A percentile compares a stretch with the other conserved stretches of the same genome.
phyloP scores from a whole-genome alignment of 768 basidiomycete genomes.

The Lenzites betulinus region DNA sequence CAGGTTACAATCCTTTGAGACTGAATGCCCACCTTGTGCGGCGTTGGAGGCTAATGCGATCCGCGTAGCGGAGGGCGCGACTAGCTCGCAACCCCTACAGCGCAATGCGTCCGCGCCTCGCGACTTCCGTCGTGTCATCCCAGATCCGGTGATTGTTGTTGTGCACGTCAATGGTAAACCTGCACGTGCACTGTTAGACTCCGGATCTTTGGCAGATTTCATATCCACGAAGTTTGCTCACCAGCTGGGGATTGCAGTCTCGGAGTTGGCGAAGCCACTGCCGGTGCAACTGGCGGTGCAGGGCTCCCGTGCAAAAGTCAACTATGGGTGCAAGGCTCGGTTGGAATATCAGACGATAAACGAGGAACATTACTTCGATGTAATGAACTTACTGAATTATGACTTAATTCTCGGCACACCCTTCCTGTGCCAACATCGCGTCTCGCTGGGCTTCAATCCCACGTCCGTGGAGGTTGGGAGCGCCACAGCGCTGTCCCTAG shows the following conservation, averaged over 20 bases:
- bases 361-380: slow-evolving; percentile 22
- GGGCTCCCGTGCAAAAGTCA: no score
- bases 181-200: no score
- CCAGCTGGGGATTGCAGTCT: slow-evolving; percentile 18
- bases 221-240: slow-evolving; percentile 22
- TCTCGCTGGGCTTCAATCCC: not conserved
- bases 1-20: not conserved
- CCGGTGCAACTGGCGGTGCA: no score
- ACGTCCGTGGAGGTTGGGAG: not conserved
- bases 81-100: not conserved
- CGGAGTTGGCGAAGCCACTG: slow-evolving; percentile 19
- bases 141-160: slow-evolving; percentile 1
- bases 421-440: slow-evolving; percentile 20
- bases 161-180: slow-evolving; percentile 14
- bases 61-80: not conserved
- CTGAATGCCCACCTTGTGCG: not conserved
- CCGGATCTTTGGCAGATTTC: slow-evolving; percentile 24
- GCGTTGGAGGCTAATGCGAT: not conserved
- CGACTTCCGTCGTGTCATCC: slow-evolving; percentile 5
- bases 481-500: not conserved
- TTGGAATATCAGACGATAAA: slow-evolving; percentile 20
- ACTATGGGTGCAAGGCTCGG: slow-evolving; percentile 3
- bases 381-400: slow-evolving; percentile 26
- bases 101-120: slow-evolving; percentile 2
- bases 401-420: slow-evolving; percentile 31